Evolutionary conservation across 768 basidiomycete species (phyloP).

Genomic region (Podaxis sp.): DNA sequence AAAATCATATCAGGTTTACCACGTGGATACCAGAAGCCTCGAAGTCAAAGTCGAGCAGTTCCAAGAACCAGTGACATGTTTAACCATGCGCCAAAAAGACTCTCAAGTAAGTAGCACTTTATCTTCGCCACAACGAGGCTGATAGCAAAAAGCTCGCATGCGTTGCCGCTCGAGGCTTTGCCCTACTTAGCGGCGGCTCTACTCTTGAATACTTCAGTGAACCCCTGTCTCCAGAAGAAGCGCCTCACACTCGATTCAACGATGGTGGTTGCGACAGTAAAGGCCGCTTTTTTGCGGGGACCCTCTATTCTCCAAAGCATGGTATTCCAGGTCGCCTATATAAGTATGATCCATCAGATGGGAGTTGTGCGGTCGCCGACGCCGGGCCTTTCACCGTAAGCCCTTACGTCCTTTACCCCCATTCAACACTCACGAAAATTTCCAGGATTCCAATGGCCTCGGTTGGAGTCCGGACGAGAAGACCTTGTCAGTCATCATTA

Average conservation of each 20-base stretch:
- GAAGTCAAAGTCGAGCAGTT: conserved; percentile 48
- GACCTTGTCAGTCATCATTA: conserved; percentile 46
- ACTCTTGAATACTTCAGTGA: conserved; percentile 47
- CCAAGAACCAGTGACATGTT: conserved; percentile 55
- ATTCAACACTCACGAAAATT: conserved; percentile 11
- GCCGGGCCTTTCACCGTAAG: conserved; percentile 65
- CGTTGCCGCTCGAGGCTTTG: conserved; percentile 58
- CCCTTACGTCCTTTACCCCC: neutral
- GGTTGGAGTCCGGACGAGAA: conserved; percentile 64
- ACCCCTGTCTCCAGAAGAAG: conserved; percentile 46
- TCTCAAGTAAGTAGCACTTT: conserved; percentile 39
- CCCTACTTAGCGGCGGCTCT: conserved; percentile 43
- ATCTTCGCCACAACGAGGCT: conserved; percentile 7
- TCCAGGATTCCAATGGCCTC: conserved; percentile 61
- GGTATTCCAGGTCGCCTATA: conserved; percentile 57
- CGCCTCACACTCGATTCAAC: conserved; percentile 58
- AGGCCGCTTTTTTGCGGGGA: conserved; percentile 70
- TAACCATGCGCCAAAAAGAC: conserved; percentile 49
- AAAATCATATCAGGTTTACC: conserved; percentile 43
- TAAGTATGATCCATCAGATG: conserved; percentile 52
- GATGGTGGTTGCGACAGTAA: conserved; percentile 67
- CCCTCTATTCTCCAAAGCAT: conserved; percentile 49
- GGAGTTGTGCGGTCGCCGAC: conserved; percentile 52
- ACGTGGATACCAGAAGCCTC: conserved; percentile 42
- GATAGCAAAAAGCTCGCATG: conserved; percentile 49